Base-by-base conservation (phyloP, 352 stramenopile species). In the Phytophthora hybrid region DNA sequence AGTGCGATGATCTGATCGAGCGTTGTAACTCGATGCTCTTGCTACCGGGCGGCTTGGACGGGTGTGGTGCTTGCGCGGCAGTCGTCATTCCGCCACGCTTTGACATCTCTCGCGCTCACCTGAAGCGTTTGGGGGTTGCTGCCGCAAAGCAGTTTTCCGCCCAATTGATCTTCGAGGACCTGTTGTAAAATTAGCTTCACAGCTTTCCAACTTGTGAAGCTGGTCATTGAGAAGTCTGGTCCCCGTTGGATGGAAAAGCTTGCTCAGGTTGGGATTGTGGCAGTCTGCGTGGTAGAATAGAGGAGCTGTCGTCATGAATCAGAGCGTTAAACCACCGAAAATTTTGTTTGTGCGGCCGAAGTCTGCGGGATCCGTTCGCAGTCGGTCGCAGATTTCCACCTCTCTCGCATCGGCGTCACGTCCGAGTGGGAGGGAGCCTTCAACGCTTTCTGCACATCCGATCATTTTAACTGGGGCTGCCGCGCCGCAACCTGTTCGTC, bases 271-370 rank as follows among this genome's bases (percentile, higher is more conserved):
- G 14, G 41, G 8, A 7, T 49, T 21, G 34, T 41, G 34, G 34
- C 23, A 26, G 11, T 41, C 34, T 41, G 34, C 34, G 11, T 13
- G 34, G 11, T 4, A 41, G 11, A 41, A 13, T 41, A 13, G 34
- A 13, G 34, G 34, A 41, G 37, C 41, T 49, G 1, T n/a, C 18
- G 41, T 51, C 9, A 75, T 78, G 71, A 66, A 41, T 16, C 56
- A 69, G 26, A 71, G 37, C n/a, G 39, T 62, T 29, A 66, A 71
- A 31, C 66, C 71, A 21, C 75, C 75, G 55, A 63, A 60, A 60
- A 46, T 83, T 54, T 46, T 78, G 26, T 80, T 82, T 53, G 49
- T 69, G 4, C 58, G 78, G 44, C 78, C 74, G 26, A 71, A 69
- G 49, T 72, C 78, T 8, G 71, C 74, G 39, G 62, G 71, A 29